Evolutionary conservation across 2,329 filamentous ascomycete genomes (phyloP).

Genomic region (Fusarium acutatum): DNA sequence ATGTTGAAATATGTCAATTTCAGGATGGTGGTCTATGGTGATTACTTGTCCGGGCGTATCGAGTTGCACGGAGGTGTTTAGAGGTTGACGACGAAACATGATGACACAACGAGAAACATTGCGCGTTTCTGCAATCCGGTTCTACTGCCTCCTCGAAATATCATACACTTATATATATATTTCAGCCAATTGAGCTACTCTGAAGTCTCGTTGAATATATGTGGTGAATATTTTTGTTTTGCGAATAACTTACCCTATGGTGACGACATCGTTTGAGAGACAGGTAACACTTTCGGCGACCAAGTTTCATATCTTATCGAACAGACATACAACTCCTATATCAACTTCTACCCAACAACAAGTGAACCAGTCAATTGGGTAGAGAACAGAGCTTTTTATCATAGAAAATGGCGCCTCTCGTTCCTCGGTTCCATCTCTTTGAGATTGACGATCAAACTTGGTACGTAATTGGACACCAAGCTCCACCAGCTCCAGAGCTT

Average conservation of each 20-base stretch:
- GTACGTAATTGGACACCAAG: constrained; percentile 51
- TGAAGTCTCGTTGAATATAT: background rate
- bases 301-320: constrained; percentile 15
- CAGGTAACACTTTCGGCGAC: background rate
- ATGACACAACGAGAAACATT: background rate
- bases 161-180: background rate
- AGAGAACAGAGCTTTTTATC: background rate
- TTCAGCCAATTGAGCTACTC: background rate
- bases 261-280: constrained; percentile 22
- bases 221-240: background rate
- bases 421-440: constrained; percentile 70
- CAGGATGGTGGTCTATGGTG: background rate
- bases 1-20: background rate
- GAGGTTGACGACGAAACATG: background rate
- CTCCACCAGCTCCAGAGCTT: constrained; percentile 1
- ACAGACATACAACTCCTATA: background rate
- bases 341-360: background rate
- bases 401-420: constrained; percentile 55
- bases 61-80: background rate
- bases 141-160: background rate
- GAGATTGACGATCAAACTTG: constrained; percentile 75
- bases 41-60: background rate
- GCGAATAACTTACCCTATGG: constrained; percentile 11
- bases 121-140: background rate
- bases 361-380: background rate